Base-by-base conservation (phyloP, 208 protist species). In the Trypanosomatidae sp. region DNA sequence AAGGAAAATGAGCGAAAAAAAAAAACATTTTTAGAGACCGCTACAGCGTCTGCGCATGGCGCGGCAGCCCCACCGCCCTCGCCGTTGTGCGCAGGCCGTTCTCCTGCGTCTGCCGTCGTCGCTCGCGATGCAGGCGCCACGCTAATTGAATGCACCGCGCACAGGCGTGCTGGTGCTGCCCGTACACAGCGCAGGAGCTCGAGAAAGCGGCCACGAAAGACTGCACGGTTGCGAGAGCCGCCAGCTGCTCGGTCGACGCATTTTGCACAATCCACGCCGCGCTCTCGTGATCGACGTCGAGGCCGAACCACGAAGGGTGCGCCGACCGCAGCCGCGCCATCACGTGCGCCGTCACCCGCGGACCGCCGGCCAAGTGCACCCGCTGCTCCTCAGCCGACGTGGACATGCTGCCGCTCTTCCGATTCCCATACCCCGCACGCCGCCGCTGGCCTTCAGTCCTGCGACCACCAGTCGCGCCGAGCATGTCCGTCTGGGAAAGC, bases 61-160 rank as follows among this genome's bases (percentile, higher is more conserved):
- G 25, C 44, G 43, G 44, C 64, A 15, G 10, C 28, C 15, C 12
- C 6, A 44, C 44, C 15, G 19, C 25, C 49, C 53, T 53, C 30
- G n/a, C n/a, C n/a, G n/a, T n/a, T n/a, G n/a, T n/a, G n/a, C n/a
- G n/a, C n/a, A n/a, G n/a, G n/a, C n/a, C n/a, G n/a, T n/a, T n/a
- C n/a, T n/a, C n/a, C n/a, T n/a, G n/a, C n/a, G n/a, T n/a, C n/a
- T n/a, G n/a, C n/a, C n/a, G n/a, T n/a, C n/a, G n/a, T n/a, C n/a
- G n/a, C n/a, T n/a, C 47, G 2, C 58, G 59, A 22, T 69, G 69
- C n/a, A 39, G 41, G 1, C 74, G 73, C 79, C 74, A 80, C 33
- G 60, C 74, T 2, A 66, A 25, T 66, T 91, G 89, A 62, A 91
- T 82, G 17, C 66, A 59, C n/a, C 39, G 60, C n/a, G 86, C 86